Base-by-base conservation (phyloP, 345 rosid species). In the Linum tenue region DNA sequence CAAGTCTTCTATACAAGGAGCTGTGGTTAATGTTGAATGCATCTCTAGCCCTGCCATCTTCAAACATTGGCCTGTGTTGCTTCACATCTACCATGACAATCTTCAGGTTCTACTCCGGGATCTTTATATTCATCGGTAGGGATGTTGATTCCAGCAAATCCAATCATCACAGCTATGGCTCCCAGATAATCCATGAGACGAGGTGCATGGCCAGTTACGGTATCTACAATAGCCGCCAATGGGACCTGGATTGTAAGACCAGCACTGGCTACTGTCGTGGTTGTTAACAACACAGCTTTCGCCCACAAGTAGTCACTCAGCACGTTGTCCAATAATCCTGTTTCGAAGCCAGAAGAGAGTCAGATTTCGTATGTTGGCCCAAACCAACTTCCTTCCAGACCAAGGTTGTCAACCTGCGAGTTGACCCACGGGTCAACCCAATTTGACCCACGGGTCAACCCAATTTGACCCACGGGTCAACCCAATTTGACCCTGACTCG, bases 181-280 rank as follows among this genome's bases (percentile, higher is more conserved):
- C 99, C 99, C 66, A 90, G 79, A 70, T 82, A 86, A 74, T 88
- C 88, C 61, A 87, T 76, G 67, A 82, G 72, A 67, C 77, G 72
- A 53, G 96, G 95, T 9, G 89, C 78, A 73, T 80, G 83, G 72
- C 97, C 99, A 1, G 71, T 84, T 39, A 90, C 17, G 10, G 86
- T 64, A 73, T 94, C 99, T 2, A 94, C 86, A 56, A 94, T 60
- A 22, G 97, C 99, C 59, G 99, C 97, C 76, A 94, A 63, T 5
- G 97, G 99, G 43, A 92, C 98, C 83, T 92, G 98, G 65, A 94
- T 86, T 8, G 96, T 84, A 38, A 90, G 95, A 64, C 97, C 96
- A 31, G 97, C 97, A 2, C 96, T 84, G 56, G 97, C 99, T 15
- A 94, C 95, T 0, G 97, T 94, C 4, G 99, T 85, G 53, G 97